phyloP scores from a whole-genome alignment of 2,329 filamentous ascomycete genomes.

The Thielaviopsis ethacetica region DNA sequence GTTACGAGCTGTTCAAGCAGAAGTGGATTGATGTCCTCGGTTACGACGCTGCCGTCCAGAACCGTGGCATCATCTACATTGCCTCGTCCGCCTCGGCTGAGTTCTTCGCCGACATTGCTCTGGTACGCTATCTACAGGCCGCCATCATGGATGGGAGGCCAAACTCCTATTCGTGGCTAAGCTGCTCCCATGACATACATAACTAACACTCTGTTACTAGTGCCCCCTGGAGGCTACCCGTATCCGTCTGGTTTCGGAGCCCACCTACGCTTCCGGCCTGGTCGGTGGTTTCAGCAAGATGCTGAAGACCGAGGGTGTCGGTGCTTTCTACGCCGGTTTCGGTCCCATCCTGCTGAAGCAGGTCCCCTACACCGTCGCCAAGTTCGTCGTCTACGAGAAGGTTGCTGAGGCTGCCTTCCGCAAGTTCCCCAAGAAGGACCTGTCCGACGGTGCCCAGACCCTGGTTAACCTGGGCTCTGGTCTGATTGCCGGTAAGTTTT shows the following conservation, averaged over 20 bases:
- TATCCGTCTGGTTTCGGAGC: slow-evolving; percentile 83
- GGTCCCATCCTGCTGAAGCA: slow-evolving; percentile 74
- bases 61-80: slow-evolving; percentile 70
- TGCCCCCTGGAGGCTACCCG: slow-evolving; percentile 87
- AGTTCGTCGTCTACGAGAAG: slow-evolving; percentile 91
- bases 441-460: slow-evolving; percentile 56
- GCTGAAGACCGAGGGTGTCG: slow-evolving; percentile 62
- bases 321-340: slow-evolving; percentile 83
- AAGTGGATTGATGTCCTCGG: slow-evolving; percentile 69
- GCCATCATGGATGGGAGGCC: too few relatives aligned
- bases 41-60: slow-evolving; percentile 59
- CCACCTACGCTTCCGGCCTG: slow-evolving; percentile 68
- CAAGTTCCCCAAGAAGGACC: slow-evolving; percentile 50
- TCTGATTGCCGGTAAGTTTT: slow-evolving; percentile 31
- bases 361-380: slow-evolving; percentile 87
- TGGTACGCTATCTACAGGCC: slow-evolving; percentile 20
- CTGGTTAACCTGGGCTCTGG: slow-evolving; percentile 55
- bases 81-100: slow-evolving; percentile 49
- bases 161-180: neutral
- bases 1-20: slow-evolving; percentile 95
- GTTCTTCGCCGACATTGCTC: slow-evolving; percentile 62
- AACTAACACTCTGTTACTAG: slow-evolving; percentile 1
- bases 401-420: slow-evolving; percentile 59
- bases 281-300: slow-evolving; percentile 72
- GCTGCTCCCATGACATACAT: neutral